Percentiles rank a stretch among this genome's conserved stretches.
Evolutionary conservation across 1,284 basidiomycete species (phyloP).

Genomic region (Moesziomyces sp.): DNA sequence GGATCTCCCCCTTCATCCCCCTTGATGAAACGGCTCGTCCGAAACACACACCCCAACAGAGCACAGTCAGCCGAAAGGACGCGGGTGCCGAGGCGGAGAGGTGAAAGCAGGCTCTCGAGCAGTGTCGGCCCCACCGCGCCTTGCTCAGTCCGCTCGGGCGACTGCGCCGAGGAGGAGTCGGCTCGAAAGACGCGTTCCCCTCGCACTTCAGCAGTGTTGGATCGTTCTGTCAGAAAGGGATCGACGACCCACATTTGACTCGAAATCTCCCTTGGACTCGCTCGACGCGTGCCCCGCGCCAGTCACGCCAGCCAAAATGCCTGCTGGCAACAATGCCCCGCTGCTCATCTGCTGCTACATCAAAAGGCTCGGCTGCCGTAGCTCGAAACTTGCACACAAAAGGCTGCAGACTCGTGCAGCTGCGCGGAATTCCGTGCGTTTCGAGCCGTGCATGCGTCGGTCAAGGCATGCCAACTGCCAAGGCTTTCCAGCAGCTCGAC

Average conservation of each 20-base stretch:
- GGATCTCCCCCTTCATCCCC: no score
- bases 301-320: background rate
- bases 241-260: background rate
- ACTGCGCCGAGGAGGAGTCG: background rate
- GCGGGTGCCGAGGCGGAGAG: no score
- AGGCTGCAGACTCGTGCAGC: background rate
- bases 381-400: background rate
- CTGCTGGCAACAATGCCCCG: background rate
- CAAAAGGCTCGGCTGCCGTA: background rate
- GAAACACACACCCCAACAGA: constrained; percentile 11
- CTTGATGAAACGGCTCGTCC: no score
- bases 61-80: background rate
- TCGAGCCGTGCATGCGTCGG: background rate
- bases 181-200: background rate
- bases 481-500: background rate
- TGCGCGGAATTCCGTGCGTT: background rate
- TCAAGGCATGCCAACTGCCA: background rate
- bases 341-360: background rate
- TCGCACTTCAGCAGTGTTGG: background rate
- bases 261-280: background rate
- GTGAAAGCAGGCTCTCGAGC: no score
- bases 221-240: background rate
- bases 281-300: background rate
- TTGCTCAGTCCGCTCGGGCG: background rate
- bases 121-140: no score